Evolutionary conservation across 331 rosid genomes (phyloP).

Genomic region (Dryas integrifolia): DNA sequence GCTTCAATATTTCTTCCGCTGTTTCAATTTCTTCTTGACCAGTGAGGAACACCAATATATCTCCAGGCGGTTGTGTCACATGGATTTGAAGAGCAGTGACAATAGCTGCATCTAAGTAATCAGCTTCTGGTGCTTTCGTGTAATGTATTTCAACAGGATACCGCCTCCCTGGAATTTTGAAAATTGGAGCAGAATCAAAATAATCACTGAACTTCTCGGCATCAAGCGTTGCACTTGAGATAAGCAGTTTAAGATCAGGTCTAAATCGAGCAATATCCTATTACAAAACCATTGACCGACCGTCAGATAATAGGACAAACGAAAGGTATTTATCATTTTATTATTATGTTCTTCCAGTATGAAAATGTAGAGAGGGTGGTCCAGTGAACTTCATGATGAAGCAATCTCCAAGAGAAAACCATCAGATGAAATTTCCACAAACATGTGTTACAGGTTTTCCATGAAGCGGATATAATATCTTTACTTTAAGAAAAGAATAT

Average conservation of each 20-base stretch:
- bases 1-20: conserved; percentile 92
- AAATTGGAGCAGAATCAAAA: conserved; percentile 95
- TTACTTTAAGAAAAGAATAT: background rate
- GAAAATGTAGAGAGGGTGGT: background rate
- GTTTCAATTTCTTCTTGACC: conserved; percentile 99
- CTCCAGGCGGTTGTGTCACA: conserved; percentile 88
- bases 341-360: background rate
- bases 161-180: conserved; percentile 86
- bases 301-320: conserved; percentile 16
- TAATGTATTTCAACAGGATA: conserved; percentile 88
- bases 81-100: conserved; percentile 91
- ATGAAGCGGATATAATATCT: background rate
- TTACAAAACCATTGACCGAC: background rate
- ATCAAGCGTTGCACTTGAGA: conserved; percentile 95
- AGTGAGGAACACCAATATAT: conserved; percentile 83
- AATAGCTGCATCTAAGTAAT: conserved; percentile 92
- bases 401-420: conserved; percentile 24
- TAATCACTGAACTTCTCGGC: conserved; percentile 92
- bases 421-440: background rate
- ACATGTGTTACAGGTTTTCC: conserved; percentile 6
- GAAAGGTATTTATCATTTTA: conserved; percentile 1
- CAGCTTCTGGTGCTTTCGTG: conserved; percentile 96
- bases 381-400: background rate
- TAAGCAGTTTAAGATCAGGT: conserved; percentile 87
- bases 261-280: conserved; percentile 92